Evolutionary conservation across 257 asterid species (phyloP).

Genomic region (Catharanthus roseus): DNA sequence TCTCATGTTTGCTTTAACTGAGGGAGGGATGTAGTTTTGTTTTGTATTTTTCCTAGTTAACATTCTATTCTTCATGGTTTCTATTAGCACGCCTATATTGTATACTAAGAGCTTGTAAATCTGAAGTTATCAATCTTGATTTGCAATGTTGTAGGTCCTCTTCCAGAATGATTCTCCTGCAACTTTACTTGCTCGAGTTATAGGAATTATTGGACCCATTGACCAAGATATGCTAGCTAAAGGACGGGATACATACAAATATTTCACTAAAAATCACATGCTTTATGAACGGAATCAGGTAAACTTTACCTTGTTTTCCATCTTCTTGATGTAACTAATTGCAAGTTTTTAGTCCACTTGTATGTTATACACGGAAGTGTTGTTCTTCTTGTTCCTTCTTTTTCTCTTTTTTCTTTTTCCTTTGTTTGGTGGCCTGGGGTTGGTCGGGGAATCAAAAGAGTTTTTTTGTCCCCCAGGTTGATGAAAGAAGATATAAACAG

Average conservation of each 20-base stretch:
- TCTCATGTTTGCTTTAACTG: neutral
- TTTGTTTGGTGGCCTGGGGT: too few relatives aligned
- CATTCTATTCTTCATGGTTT: neutral
- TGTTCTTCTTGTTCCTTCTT: too few relatives aligned
- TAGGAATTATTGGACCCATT: slow-evolving; percentile 74
- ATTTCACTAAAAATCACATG: slow-evolving; percentile 90
- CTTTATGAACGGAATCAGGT: slow-evolving; percentile 96
- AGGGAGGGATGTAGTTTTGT: neutral
- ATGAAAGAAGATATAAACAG: neutral
- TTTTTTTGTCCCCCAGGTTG: neutral
- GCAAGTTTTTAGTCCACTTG: neutral
- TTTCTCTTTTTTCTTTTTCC: too few relatives aligned
- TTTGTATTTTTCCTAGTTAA: neutral
- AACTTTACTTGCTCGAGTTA: slow-evolving; percentile 91
- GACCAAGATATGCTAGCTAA: slow-evolving; percentile 84
- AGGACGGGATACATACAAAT: slow-evolving; percentile 84
- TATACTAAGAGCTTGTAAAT: neutral
- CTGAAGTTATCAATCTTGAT: neutral
- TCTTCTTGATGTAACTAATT: slow-evolving; percentile 1
- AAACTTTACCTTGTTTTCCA: slow-evolving; percentile 5
- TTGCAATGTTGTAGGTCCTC: slow-evolving; percentile 57
- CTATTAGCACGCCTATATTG: neutral
- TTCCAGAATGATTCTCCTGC: slow-evolving; percentile 99
- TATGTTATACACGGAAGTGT: too few relatives aligned
- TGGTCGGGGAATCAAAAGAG: too few relatives aligned